Evolutionary conservation across 345 rosid genomes (phyloP).

Genomic region (Populus tremula): DNA sequence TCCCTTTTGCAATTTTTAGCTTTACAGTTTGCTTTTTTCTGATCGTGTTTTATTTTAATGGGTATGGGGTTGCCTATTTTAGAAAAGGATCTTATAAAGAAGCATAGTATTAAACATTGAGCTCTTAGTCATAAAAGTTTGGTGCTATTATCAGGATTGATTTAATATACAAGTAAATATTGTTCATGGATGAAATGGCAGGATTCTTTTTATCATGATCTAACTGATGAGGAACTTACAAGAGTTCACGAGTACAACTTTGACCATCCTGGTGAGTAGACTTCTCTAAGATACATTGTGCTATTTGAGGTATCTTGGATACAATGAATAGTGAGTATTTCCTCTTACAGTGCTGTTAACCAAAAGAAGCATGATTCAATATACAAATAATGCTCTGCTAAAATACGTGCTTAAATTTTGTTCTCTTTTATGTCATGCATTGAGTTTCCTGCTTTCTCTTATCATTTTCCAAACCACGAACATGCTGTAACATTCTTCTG

Average conservation of each 20-base stretch:
- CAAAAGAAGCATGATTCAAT: background rate
- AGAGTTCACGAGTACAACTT: constrained; percentile 95
- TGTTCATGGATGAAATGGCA: constrained; percentile 45
- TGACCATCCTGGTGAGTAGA: constrained; percentile 96
- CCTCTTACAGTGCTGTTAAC: background rate
- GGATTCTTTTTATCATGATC: constrained; percentile 99
- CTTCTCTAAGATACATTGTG: constrained; percentile 16
- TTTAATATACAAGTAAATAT: constrained; percentile 1
- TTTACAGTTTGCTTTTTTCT: too few relatives aligned
- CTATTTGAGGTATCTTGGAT: background rate
- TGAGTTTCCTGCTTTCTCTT: background rate
- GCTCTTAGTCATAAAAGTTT: background rate
- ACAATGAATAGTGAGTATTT: background rate
- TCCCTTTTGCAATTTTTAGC: too few relatives aligned
- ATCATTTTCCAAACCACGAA: background rate
- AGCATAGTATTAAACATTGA: too few relatives aligned
- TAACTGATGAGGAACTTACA: constrained; percentile 79
- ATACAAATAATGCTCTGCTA: too few relatives aligned
- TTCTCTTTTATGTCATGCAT: background rate
- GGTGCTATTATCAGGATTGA: constrained; percentile 1
- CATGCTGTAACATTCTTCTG: background rate
- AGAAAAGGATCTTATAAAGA: too few relatives aligned
- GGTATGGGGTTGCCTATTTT: too few relatives aligned
- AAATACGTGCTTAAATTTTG: too few relatives aligned
- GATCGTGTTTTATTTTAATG: too few relatives aligned